Percentiles rank a stretch among this genome's conserved stretches.
Conservation (phyloP, 805 yeast genomes). For the Cyberlindnera samutprakarnensis region DNA sequence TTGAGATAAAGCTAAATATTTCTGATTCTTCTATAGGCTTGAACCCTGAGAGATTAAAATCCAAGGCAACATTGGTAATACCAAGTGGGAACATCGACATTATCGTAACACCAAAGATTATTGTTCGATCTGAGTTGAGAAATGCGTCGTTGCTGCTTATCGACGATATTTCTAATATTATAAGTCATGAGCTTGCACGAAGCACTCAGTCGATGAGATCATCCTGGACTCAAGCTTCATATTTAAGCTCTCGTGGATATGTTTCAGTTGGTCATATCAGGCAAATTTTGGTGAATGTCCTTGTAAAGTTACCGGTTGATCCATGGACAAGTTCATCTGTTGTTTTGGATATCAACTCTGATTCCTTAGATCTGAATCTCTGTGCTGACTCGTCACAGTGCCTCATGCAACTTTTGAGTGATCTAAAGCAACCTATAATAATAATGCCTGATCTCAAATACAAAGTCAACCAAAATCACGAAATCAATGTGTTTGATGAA, state of each 20-base stretch:
- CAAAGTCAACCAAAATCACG: slow-evolving; percentile 25
- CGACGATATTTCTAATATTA: slow-evolving; percentile 46
- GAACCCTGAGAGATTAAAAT: slow-evolving; percentile 50
- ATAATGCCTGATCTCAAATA: slow-evolving; percentile 56
- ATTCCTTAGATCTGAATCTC: slow-evolving; percentile 40
- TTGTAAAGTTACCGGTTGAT: slow-evolving; percentile 19
- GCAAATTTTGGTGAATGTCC: slow-evolving; percentile 16
- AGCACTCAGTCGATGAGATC: slow-evolving; percentile 18
- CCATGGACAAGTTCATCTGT: slow-evolving; percentile 21
- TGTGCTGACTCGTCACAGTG: slow-evolving; percentile 87
- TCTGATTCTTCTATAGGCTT: slow-evolving; percentile 55
- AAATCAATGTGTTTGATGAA: slow-evolving; percentile 33
- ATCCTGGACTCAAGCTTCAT: slow-evolving; percentile 33
- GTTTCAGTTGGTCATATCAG: slow-evolving; percentile 42
- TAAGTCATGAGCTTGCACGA: slow-evolving; percentile 22
- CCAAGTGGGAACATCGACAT: slow-evolving; percentile 49
- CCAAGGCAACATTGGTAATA: slow-evolving; percentile 46
- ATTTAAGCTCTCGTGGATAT: slow-evolving; percentile 42
- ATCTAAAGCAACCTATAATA: slow-evolving; percentile 60
- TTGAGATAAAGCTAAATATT: slow-evolving; percentile 19
- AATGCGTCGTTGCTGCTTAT: slow-evolving; percentile 46
- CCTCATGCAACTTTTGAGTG: slow-evolving; percentile 57
- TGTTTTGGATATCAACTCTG: slow-evolving; percentile 39
- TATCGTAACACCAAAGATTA: slow-evolving; percentile 27
- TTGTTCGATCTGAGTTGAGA: slow-evolving; percentile 39